These are phyloP conservation scores for Phytophthora boehmeriae DNA, from an alignment of 352 stramenopile species.

Conservation along the genomic window DNA sequence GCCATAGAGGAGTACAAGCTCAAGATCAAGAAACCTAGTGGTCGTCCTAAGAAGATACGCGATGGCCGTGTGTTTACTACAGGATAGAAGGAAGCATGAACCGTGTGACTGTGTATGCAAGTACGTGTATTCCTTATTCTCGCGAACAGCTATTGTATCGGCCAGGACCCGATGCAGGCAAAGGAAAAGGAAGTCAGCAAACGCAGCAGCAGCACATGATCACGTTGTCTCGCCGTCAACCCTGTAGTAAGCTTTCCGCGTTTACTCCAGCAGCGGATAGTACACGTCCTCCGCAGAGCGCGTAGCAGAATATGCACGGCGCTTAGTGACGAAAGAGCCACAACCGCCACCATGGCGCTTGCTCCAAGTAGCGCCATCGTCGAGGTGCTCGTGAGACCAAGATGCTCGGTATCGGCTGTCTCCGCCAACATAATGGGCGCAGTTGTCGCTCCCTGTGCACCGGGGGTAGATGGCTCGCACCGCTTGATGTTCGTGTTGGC, in stretches of 20 bases:
- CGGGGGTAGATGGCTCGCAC: constrained; percentile 28
- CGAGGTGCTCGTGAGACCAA: constrained; percentile 23
- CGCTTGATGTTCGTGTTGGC: constrained; percentile 28
- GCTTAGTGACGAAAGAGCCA: constrained; percentile 62
- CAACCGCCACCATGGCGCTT: constrained; percentile 52
- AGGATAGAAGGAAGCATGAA: constrained; percentile 34
- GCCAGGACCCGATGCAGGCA: no score
- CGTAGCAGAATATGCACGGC: constrained; percentile 6
- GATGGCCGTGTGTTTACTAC: constrained; percentile 69
- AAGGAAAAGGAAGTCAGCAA: no score
- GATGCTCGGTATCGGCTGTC: constrained; percentile 17
- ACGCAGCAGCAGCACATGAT: no score
- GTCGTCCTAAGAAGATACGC: constrained; percentile 65
- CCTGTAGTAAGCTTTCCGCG: no score
- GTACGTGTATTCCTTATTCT: no score
- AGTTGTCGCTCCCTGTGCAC: no score
- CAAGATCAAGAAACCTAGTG: constrained; percentile 76
- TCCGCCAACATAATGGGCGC: constrained; percentile 21
- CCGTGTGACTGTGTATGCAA: no score
- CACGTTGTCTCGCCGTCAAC: no score
- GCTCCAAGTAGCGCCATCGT: constrained; percentile 41
- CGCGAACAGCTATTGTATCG: no score
- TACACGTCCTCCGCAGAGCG: constrained; percentile 29
- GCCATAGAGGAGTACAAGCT: constrained; percentile 79
- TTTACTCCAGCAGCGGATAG: constrained; percentile 61